phyloP scores from a whole-genome alignment of 768 basidiomycete genomes.

The Suillus discolor region DNA sequence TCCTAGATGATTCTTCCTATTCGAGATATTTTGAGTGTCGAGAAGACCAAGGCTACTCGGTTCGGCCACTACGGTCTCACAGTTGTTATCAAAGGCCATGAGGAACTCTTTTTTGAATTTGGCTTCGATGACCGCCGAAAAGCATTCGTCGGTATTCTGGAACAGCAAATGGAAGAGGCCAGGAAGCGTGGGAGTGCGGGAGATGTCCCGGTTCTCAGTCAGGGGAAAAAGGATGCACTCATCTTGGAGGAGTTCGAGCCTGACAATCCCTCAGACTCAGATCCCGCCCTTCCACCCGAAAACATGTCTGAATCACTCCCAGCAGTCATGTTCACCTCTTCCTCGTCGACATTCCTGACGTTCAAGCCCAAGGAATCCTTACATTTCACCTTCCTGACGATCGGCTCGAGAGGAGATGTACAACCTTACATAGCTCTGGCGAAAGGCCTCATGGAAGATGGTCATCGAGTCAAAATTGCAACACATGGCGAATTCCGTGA shows the following conservation, averaged over 20 bases:
- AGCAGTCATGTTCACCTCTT: slow-evolving; percentile 95
- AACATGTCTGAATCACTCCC: slow-evolving; percentile 71
- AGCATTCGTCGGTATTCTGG: slow-evolving; percentile 73
- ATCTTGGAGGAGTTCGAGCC: slow-evolving; percentile 86
- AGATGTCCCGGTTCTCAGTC: slow-evolving; percentile 45
- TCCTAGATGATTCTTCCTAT: slow-evolving; percentile 92
- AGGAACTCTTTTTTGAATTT: slow-evolving; percentile 98
- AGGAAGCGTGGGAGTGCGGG: slow-evolving; percentile 49
- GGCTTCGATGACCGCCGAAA: slow-evolving; percentile 76
- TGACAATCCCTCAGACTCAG: slow-evolving; percentile 39
- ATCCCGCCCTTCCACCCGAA: slow-evolving; percentile 52
- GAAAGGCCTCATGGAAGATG: slow-evolving; percentile 88
- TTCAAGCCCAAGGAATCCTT: slow-evolving; percentile 89
- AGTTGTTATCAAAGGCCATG: slow-evolving; percentile 91
- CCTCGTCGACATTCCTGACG: slow-evolving; percentile 94
- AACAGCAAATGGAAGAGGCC: slow-evolving; percentile 79
- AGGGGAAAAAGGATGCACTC: slow-evolving; percentile 69
- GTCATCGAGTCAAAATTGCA: slow-evolving; percentile 88
- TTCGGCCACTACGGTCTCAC: slow-evolving; percentile 91
- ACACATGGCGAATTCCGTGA: slow-evolving; percentile 94
- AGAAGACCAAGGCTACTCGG: slow-evolving; percentile 84
- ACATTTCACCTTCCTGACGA: slow-evolving; percentile 92
- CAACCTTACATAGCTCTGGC: slow-evolving; percentile 97
- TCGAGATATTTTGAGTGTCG: slow-evolving; percentile 80
- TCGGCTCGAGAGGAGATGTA: slow-evolving; percentile 95